Evolutionary conservation across 73 alveolate genomes (phyloP), one percentile per base, ranked within the genome.

Genomic region (Uronychia binucleata): DNA sequence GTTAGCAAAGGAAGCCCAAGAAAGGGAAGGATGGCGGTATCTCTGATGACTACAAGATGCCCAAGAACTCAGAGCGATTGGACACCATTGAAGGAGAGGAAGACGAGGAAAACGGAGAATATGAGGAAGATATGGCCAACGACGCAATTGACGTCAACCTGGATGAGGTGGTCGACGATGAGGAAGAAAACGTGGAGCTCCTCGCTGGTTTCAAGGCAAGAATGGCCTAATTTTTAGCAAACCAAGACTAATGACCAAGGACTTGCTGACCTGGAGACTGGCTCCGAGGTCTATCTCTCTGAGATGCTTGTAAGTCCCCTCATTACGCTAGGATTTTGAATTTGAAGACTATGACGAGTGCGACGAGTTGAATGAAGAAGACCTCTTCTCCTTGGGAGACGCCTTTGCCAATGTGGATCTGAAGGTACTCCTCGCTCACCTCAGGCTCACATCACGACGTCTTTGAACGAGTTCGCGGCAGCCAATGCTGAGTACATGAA

Each of bases 281-380:
- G 99, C 28, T 95, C 99, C 58, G 99, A 97, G 67, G 94, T 96
- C 11, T 96, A 96, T 81, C 91, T 97, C 94, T 88, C 98, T 34
- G 99, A 97, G 85, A 92, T 97, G 95, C 94, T 97, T 31, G 91
- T 80, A 85, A 80, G 34, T 80, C 58, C 14, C 78, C 57, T 11
- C 13, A 26, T 28, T 57, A 58, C 8, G n/a, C 27, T 80, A 57
- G 57, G 99, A 97, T 74, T 97, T 97, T 95, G 99, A 97, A 86
- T 84, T 94, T 95, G 99, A 97, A 88, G 99, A 96, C 81, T 94
- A 92, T 33, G 99, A 96, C 59, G 99, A 97, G 67, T 96, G 94
- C 58, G 99, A 96, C 75, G 99, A 96, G 81, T 91, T 93, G 60
- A 90, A 95, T 57, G 98, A 97, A 81, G 99, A 97, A 88, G 99